phyloP scores from a whole-genome alignment of 202 grass and related monocot species.

The Cymbopogon flexuosus region DNA sequence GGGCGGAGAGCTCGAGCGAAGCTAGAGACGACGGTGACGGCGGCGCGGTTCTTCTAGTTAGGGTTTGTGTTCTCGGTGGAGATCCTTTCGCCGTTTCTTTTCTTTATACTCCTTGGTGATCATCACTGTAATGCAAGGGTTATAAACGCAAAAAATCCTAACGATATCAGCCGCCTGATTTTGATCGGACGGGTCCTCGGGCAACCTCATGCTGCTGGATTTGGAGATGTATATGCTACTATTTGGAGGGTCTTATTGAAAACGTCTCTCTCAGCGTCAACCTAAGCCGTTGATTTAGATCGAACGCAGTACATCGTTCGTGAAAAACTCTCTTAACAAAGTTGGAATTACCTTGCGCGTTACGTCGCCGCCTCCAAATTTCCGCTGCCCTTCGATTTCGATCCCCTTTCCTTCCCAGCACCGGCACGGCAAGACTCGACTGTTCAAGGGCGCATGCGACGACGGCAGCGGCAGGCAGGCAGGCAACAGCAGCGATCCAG shows the following conservation, averaged over 20 bases:
- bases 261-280: background rate
- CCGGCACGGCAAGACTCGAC: background rate
- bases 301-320: background rate
- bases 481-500: background rate
- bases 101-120: background rate
- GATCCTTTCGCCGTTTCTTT: background rate
- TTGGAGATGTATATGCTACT: too few species aligned
- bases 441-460: background rate
- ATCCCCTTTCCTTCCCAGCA: background rate
- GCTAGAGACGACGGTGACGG: conserved; percentile 1
- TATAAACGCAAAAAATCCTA: background rate
- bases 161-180: background rate
- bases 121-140: background rate
- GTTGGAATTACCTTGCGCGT: background rate
- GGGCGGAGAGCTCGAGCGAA: background rate
- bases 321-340: background rate
- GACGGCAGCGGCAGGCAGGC: too few species aligned
- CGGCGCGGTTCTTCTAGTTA: background rate
- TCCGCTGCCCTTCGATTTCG: background rate
- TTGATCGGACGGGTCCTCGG: background rate
- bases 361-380: background rate
- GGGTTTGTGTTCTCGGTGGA: conserved; percentile 14
- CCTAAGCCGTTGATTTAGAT: background rate
- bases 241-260: background rate
- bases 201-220: background rate